phyloP scores from a whole-genome alignment of 352 stramenopile species.

The Phytophthora cactorum region DNA sequence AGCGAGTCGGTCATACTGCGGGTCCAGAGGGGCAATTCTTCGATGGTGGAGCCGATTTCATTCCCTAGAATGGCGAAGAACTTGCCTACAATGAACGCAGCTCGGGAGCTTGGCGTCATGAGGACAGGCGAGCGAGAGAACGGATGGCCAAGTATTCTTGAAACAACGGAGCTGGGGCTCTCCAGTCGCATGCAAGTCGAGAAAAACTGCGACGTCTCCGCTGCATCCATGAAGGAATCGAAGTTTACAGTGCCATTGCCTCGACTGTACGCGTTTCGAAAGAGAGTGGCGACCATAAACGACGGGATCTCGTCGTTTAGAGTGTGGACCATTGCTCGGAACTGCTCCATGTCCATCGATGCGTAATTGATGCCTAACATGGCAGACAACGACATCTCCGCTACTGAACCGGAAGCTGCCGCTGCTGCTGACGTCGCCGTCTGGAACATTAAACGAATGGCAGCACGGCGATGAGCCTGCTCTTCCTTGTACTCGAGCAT shows the following conservation, averaged over 20 bases:
- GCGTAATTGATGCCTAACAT: constrained; percentile 38
- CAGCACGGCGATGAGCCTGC: constrained; percentile 88
- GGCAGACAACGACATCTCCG: constrained; percentile 29
- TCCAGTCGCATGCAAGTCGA: constrained; percentile 84
- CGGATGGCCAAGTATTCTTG: constrained; percentile 34
- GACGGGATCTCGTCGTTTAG: constrained; percentile 80
- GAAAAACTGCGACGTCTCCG: constrained; percentile 89
- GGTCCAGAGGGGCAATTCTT: constrained; percentile 59
- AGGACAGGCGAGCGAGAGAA: constrained; percentile 33
- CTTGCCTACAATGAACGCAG: constrained; percentile 58
- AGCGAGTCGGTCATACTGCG: constrained; percentile 60
- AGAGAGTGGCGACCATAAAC: constrained; percentile 67
- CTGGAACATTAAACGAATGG: constrained; percentile 94
- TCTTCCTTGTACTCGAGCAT: constrained; percentile 93
- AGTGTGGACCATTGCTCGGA: constrained; percentile 86
- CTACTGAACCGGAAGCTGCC: constrained; percentile 14
- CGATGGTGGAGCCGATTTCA: constrained; percentile 47
- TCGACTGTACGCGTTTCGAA: constrained; percentile 62
- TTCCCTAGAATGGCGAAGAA: constrained; percentile 59
- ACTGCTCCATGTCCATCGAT: constrained; percentile 92
- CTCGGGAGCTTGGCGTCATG: constrained; percentile 53
- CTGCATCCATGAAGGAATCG: constrained; percentile 88
- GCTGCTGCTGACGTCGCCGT: constrained; percentile 59
- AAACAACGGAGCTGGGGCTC: constrained; percentile 55
- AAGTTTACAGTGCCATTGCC: constrained; percentile 87